Conservation (phyloP, 805 yeast species). For the Saturnispora bothae region DNA sequence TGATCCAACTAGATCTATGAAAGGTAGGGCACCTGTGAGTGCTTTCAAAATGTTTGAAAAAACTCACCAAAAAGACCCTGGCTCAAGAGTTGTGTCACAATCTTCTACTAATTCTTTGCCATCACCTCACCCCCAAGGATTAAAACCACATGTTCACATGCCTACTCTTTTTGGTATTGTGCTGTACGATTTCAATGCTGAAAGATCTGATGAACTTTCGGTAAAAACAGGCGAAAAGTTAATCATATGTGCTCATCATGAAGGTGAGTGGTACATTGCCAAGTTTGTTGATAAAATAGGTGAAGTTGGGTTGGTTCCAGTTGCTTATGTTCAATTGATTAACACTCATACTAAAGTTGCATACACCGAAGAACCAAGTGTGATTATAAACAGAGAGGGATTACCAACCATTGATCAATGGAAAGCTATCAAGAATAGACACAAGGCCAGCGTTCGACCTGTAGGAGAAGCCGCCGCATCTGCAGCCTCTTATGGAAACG, state of each 20-base stretch:
- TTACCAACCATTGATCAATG: slow-evolving; percentile 93
- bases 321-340: slow-evolving; percentile 74
- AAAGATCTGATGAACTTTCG: slow-evolving; percentile 72
- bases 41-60: slow-evolving; percentile 73
- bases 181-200: slow-evolving; percentile 78
- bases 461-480: slow-evolving; percentile 18
- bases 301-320: slow-evolving; percentile 96
- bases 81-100: neutral
- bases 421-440: slow-evolving; percentile 84
- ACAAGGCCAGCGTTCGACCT: slow-evolving; percentile 69
- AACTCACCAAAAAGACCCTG: slow-evolving; percentile 32
- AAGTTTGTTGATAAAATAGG: slow-evolving; percentile 92
- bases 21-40: slow-evolving; percentile 81
- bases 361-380: slow-evolving; percentile 40
- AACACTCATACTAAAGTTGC: slow-evolving; percentile 61
- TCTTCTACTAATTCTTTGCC: neutral
- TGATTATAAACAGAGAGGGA: slow-evolving; percentile 45
- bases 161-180: slow-evolving; percentile 62
- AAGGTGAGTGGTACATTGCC: slow-evolving; percentile 95
- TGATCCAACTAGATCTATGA: slow-evolving; percentile 66
- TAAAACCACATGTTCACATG: slow-evolving; percentile 13
- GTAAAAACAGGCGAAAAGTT: slow-evolving; percentile 80
- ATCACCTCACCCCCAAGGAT: neutral
- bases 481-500: slow-evolving; percentile 10
- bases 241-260: slow-evolving; percentile 92